These are phyloP conservation scores for Podaxis pistillaris DNA, from an alignment of 768 basidiomycete genomes.

Conservation along the genomic window DNA sequence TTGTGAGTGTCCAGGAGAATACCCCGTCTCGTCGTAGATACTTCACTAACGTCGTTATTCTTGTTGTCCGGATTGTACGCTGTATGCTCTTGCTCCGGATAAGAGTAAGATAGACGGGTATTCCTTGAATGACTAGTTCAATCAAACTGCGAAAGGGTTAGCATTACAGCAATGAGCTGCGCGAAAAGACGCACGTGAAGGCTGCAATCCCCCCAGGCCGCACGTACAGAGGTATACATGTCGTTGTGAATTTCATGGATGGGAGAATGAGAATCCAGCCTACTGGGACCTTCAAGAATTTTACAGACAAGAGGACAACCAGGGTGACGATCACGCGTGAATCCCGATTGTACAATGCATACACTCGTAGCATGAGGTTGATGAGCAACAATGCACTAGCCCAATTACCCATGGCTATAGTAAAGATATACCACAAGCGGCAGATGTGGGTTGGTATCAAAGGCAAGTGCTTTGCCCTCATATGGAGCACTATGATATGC, in stretches of 20 bases:
- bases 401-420: neutral
- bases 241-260: neutral
- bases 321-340: neutral
- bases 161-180: neutral
- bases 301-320: neutral
- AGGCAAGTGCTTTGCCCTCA: neutral
- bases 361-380: constrained; percentile 6
- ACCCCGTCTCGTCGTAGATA: neutral
- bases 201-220: neutral
- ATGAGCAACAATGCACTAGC: neutral
- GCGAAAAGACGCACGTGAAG: neutral
- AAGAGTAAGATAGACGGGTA: neutral
- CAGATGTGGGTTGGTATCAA: neutral
- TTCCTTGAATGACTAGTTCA: neutral
- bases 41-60: neutral
- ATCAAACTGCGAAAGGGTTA: neutral
- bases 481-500: neutral
- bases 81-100: neutral
- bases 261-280: neutral
- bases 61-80: neutral
- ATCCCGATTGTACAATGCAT: neutral
- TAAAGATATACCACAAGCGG: neutral
- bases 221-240: neutral
- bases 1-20: neutral
- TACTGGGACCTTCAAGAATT: neutral